Percentiles rank a stretch among this genome's conserved stretches.
Conservation (phyloP, 2,329 filamentous ascomycete species). For the Penicillium digitatum region DNA sequence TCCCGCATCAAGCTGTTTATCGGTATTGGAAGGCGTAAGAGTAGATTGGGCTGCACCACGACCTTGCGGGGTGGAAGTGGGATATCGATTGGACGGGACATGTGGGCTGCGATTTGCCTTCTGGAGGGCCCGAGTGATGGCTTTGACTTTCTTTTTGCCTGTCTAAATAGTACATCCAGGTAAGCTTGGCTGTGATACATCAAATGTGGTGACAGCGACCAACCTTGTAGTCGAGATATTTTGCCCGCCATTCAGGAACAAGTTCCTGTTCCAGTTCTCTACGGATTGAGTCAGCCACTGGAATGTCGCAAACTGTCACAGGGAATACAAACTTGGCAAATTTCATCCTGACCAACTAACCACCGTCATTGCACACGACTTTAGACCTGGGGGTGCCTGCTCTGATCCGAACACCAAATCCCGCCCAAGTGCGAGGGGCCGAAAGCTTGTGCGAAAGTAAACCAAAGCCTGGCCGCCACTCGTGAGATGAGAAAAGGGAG, state of each 20-base stretch:
- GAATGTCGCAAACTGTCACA: constrained; percentile 9
- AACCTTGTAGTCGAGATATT: constrained; percentile 92
- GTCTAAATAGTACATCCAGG: constrained; percentile 37
- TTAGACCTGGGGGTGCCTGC: background rate
- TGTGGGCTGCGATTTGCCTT: constrained; percentile 48
- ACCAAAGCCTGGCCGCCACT: background rate
- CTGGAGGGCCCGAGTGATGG: constrained; percentile 67
- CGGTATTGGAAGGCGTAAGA: constrained; percentile 19
- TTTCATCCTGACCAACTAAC: constrained; percentile 48
- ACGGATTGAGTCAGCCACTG: constrained; percentile 20
- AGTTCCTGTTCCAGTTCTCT: constrained; percentile 80
- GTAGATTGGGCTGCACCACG: constrained; percentile 9
- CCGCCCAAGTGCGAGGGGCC: constrained; percentile 4
- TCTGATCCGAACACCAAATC: background rate
- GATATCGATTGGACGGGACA: constrained; percentile 45
- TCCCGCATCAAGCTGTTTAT: constrained; percentile 18
- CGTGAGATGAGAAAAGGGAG: background rate
- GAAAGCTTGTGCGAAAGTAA: background rate
- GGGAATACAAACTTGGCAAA: constrained; percentile 53
- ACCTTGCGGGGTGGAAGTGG: constrained; percentile 16
- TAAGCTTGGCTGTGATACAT: constrained; percentile 5
- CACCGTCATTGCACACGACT: constrained; percentile 18
- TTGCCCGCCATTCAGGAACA: constrained; percentile 90
- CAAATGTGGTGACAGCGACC: constrained; percentile 8
- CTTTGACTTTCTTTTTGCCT: constrained; percentile 91